A percentile compares a stretch with the other conserved stretches of the same genome.
phyloP scores from a whole-genome alignment of 2,329 filamentous ascomycete species.

The Annulohypoxylon truncatum region DNA sequence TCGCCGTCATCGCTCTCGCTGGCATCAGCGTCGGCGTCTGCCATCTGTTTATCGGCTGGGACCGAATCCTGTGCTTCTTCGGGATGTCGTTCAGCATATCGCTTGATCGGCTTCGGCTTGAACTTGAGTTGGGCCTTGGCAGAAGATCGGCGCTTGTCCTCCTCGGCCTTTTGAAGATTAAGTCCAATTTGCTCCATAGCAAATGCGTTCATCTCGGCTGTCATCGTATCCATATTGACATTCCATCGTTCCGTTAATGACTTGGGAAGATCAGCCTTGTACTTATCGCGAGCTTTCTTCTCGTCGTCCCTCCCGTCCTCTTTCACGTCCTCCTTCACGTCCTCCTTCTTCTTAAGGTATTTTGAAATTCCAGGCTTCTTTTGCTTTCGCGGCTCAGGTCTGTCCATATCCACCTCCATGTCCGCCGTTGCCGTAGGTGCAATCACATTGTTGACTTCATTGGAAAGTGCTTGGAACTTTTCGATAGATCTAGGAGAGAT shows the following conservation, averaged over 20 bases:
- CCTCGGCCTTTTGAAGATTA: conserved; percentile 61
- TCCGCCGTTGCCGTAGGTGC: conserved; percentile 23
- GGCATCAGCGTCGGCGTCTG: conserved; percentile 50
- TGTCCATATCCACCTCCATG: conserved; percentile 42
- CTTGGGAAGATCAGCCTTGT: conserved; percentile 47
- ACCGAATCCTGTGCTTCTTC: conserved; percentile 46
- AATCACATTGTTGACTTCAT: conserved; percentile 16
- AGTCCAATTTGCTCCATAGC: conserved; percentile 68
- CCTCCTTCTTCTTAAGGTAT: conserved; percentile 27
- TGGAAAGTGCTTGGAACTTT: conserved; percentile 39
- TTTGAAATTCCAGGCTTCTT: conserved; percentile 53
- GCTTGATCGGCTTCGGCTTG: conserved; percentile 65
- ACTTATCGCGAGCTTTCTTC: conserved; percentile 32
- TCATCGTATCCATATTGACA: conserved; percentile 50
- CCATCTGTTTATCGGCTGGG: conserved; percentile 44
- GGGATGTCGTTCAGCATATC: conserved; percentile 68
- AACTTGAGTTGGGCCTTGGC: conserved; percentile 55
- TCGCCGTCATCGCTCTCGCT: conserved; percentile 64
- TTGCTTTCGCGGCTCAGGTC: conserved; percentile 44
- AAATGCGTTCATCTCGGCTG: conserved; percentile 56
- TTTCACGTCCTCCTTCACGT: no score
- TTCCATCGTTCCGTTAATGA: conserved; percentile 53
- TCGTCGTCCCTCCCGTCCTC: conserved; percentile 30
- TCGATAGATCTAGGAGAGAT: conserved; percentile 42
- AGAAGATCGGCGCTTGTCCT: conserved; percentile 50